phyloP scores from a whole-genome alignment of 768 basidiomycete species.

The Nidularia sp. region DNA sequence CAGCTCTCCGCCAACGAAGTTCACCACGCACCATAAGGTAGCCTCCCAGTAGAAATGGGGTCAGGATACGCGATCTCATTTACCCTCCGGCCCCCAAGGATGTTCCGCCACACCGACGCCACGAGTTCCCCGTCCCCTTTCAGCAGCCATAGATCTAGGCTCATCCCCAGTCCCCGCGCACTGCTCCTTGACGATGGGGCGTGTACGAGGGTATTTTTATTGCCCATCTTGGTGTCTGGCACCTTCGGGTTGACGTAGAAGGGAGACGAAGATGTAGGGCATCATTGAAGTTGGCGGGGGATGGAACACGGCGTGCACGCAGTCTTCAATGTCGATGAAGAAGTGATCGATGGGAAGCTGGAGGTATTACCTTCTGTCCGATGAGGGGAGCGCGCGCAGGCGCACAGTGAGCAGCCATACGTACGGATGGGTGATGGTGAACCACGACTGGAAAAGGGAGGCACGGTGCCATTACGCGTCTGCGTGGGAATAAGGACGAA shows the following conservation, averaged over 20 bases:
- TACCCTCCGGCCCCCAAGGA: conserved; percentile 83
- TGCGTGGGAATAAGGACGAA: not conserved
- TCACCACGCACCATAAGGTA: conserved; percentile 59
- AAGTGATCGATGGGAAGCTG: conserved; percentile 91
- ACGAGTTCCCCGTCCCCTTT: conserved; percentile 81
- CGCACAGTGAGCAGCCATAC: conserved; percentile 89
- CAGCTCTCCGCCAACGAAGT: conserved; percentile 65
- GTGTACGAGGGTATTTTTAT: conserved; percentile 12
- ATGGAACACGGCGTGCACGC: conserved; percentile 77
- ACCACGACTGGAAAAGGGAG: conserved; percentile 96
- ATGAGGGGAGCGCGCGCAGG: conserved; percentile 73
- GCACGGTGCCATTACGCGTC: conserved; percentile 46
- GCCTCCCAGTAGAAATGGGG: conserved; percentile 5
- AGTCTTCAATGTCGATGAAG: conserved; percentile 90
- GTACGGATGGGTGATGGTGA: conserved; percentile 89
- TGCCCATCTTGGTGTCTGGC: conserved; percentile 15
- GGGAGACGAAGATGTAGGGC: conserved; percentile 42
- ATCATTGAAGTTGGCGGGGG: conserved; percentile 35
- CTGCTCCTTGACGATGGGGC: conserved; percentile 89
- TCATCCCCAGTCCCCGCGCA: conserved; percentile 77
- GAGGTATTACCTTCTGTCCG: conserved; percentile 63
- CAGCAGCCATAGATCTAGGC: conserved; percentile 75
- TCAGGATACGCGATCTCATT: conserved; percentile 52
- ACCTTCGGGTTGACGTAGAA: conserved; percentile 48
- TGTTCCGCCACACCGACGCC: conserved; percentile 85